Base-by-base conservation (phyloP, 306 rosid genomes). In the Cicer chorassanicum region DNA sequence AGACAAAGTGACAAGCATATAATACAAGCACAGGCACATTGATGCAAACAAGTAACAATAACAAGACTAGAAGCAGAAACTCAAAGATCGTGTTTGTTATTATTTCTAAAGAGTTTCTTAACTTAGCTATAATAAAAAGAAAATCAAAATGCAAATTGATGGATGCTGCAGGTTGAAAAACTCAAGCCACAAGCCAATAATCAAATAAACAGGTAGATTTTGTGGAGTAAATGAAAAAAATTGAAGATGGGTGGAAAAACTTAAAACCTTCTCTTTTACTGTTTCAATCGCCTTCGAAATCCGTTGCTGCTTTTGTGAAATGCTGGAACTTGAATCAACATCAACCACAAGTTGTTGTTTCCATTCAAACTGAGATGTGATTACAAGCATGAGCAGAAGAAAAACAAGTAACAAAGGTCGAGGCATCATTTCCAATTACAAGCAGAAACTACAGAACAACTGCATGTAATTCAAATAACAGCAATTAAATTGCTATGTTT, bases 291-390 rank as follows among this genome's bases (percentile, higher is more conserved):
- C 84, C 29, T 90, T 82, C 12, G 90, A 87, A 66, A 73, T 54
- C 68, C 83, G 85, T 2, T 70, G 84, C 74, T 87, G 92, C 86
- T 92, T 88, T 62, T 84, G 76, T 9, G 90, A 81, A 68, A 88
- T 50, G 50, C 74, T 72, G 4, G 89, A 85, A 76, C 62, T 73
- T 36, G 87, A 44, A 24, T 89, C 90, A 43, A 84, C 86, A 79
- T 89, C 93, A 63, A 72, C 65, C 46, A 85, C 92, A 72, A 87
- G 81, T 56, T 79, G 96, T 76, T 88, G 96, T 69, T 80, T 88
- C 97, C 97, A 92, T 77, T 92, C 96, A 71, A 92, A 87, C 74
- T 92, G 96, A 70, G 97, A 89, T 67, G 97, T 88, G 68, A 88
- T 86, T 73, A 89, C 87, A 68, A 92, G 86, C 61, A 92, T 43